Base-by-base conservation (phyloP, 1,284 basidiomycete species). In the Volvariella volvacea region DNA sequence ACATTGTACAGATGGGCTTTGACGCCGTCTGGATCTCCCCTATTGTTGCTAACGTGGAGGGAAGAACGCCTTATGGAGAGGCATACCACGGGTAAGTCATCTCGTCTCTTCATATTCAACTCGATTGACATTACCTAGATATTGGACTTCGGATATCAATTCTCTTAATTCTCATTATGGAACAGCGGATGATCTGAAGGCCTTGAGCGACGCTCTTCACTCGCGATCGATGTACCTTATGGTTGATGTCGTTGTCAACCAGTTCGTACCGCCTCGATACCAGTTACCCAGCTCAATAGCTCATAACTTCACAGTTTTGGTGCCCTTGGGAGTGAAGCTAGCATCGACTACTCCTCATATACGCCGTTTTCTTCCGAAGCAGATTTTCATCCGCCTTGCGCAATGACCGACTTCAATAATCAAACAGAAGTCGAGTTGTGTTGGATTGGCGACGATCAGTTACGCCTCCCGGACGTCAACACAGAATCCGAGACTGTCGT, bases 211-310 rank as follows among this genome's bases (percentile, higher is more conserved):
- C 16, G 80, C 76, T 17, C 58, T 88, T n/a, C 87, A 89, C 57
- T 56, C 62, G 12, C 72, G 83, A 21, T 73, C 70, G 22, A 89
- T 89, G 83, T 83, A 77, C 55, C 67, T 90, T 55, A 88, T 89
- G 86, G 70, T 89, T 47, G 85, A 89, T 57, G 66, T 88, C 42
- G 84, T 86, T 45, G 74, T 86, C 44, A 88, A 88, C 64, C 80
- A 86, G 61, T 74, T 41, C 22, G 47, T 42, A 19, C 28, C 31
- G 9, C 38, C 38, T 22, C 9, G 36, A 25, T 44, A 46, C 6
- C 32, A 33, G 31, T 38, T 30, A 34, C 20, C 25, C n/a, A 40
- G 41, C 33, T 44, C 48, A 31, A n/a, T n/a, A 28, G 12, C 25
- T 28, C 25, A 28, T 28, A 12, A 28, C 12, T 6, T 28, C 25